Base-by-base conservation (phyloP, 108 stramenopile species). In the Stephanodiscus minutulus region DNA sequence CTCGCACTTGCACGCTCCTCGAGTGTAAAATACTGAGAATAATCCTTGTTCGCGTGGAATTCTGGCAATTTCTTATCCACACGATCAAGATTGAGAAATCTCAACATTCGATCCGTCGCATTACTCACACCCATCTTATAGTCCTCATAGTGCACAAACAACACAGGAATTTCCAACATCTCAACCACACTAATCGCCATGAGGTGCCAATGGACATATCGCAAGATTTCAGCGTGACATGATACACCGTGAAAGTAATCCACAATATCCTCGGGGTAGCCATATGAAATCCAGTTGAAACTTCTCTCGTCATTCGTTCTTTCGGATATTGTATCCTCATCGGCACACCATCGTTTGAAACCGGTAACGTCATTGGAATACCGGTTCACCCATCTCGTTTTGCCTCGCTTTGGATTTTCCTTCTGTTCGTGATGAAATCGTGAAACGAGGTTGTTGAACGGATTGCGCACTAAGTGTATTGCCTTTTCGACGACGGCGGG, bases 181-280 rank as follows among this genome's bases (percentile, higher is more conserved):
- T 82, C 71, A 24, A 81, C 73, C 11, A 74, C 76, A 27, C 59
- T 35, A 3, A 68, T 17, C 18, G 81, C 76, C 43, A 59, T 24
- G 57, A 85, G 85, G 68, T 93, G 90, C 90, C 89, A 93, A 54
- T 74, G 57, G 7, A 73, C 77, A 59, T 89, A 93, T 22, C 83
- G 70, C 37, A 84, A 66, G 50, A 90, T 84, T 66, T 93, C 90
- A 18, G 64, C 69, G 57, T 88, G 85, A 64, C 92, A 93, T 1
- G 90, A 77, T 21, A 82, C 76, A 13, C 81, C 77, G 36, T 60
- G 70, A 44, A 77, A 66, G 43, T 77, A 44, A 25, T 37, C 28
- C 31, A n/a, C 29, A 18, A 87, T 75, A 10, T 77, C 52, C 59
- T 46, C 50, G 15, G 52, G 27, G 33, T 61, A 67, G 5, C 66